Base-by-base conservation (phyloP, 805 yeast species). In the Spathaspora girioi region DNA sequence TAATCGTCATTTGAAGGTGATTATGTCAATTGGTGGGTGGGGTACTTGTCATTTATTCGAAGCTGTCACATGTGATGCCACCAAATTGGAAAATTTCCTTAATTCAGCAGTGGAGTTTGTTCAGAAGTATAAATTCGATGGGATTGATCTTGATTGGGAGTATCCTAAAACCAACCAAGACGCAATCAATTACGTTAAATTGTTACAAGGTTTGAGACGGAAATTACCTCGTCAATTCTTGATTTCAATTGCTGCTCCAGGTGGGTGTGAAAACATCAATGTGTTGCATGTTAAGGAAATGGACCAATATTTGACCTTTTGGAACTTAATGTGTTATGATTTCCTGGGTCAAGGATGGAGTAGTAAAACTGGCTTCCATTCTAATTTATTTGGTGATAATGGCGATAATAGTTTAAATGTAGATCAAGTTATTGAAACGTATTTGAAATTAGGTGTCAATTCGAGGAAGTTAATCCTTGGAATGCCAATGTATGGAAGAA, bases 141-240 rank as follows among this genome's bases (percentile, higher is more conserved):
- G 99, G 0, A 71, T 93, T 45, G 98, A 94, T 66, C 70, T 93
- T 27, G 99, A 93, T 68, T 93, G 97, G 97, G 99, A 93, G 67
- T 93, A 84, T 60, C 97, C 97, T 0, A 63, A 66, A 7, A 73
- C 65, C 42, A 59, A 62, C 3, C 60, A 63, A 0, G 84, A 87
- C 54, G 81, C 82, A 1, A 45, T 58, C 0, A 61, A 65, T 38
- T 76, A 82, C 54, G 70, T 78, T 1, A 59, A 62, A 26, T 18
- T 49, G 19, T 18, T 49, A 20, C 18, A 14, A 9, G 7, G 14
- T 18, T 48, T 50, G 11, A n/a, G 59, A 43, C 38, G 53, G 68
- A 73, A 50, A 40, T 47, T 53, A 59, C 38, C 11, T 47, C 47
- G 17, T 59, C 55, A 29, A 55, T 71, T 14, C 78, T 67, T 78